These are phyloP conservation scores for Neurospora sp. DNA, from an alignment of 495 filamentous ascomycete genomes.

Conservation along the genomic window DNA sequence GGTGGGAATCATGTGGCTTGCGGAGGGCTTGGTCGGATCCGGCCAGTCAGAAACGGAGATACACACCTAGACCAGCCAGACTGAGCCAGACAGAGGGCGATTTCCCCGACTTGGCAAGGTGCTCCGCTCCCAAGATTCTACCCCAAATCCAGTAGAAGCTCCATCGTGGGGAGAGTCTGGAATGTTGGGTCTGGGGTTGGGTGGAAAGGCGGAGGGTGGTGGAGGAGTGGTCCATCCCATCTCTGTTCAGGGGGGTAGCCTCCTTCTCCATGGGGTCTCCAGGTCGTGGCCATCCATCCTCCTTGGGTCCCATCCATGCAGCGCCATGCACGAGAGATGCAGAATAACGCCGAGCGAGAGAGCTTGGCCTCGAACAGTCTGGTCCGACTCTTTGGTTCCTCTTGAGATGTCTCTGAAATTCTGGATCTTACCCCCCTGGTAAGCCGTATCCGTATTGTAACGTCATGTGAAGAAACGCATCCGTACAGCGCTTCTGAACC, in stretches of 20 bases:
- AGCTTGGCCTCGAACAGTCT: neutral
- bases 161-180: neutral
- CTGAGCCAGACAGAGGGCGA: conserved; percentile 13
- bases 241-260: neutral
- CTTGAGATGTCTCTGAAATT: neutral
- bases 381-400: neutral
- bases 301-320: neutral
- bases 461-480: neutral
- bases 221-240: neutral
- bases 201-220: neutral
- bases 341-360: neutral
- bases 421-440: neutral
- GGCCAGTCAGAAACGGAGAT: conserved; percentile 14
- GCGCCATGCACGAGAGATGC: neutral
- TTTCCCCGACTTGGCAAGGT: conserved; percentile 22
- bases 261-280: neutral
- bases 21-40: conserved; percentile 5
- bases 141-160: neutral
- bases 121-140: neutral
- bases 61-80: neutral
- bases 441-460: neutral
- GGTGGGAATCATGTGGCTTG: neutral
- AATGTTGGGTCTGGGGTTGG: neutral
- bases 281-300: neutral
- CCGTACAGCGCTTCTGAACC: neutral